phyloP scores from a whole-genome alignment of 441 rosid genomes.

The Gossypium gossypioides region DNA sequence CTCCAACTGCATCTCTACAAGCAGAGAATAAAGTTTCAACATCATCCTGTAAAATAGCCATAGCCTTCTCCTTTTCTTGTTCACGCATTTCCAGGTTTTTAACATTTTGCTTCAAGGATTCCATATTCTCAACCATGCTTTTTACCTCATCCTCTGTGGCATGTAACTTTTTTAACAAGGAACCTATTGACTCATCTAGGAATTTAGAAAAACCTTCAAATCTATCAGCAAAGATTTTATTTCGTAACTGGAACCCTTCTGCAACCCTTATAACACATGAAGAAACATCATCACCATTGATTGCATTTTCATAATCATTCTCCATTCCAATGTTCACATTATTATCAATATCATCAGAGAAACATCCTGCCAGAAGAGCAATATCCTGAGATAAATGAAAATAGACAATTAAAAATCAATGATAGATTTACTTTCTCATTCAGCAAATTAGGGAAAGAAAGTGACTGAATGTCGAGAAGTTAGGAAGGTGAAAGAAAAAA shows the following conservation, averaged over 20 bases:
- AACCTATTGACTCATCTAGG: conserved; percentile 37
- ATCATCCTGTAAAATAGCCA: conserved; percentile 39
- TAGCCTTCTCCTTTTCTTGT: conserved; percentile 44
- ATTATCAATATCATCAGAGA: conserved; percentile 32
- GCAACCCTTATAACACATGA: conserved; percentile 38
- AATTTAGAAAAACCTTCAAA: conserved; percentile 41
- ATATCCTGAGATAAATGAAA: conserved; percentile 39
- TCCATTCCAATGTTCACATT: conserved; percentile 27
- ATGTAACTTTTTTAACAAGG: conserved; percentile 37
- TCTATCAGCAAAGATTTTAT: conserved; percentile 36
- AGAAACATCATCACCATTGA: conserved; percentile 34
- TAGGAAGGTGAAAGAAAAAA: background rate
- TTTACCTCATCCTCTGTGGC: conserved; percentile 36
- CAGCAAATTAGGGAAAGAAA: conserved; percentile 1
- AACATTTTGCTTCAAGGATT: conserved; percentile 47
- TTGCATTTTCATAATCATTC: conserved; percentile 26
- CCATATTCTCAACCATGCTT: conserved; percentile 30
- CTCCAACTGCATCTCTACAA: conserved; percentile 46
- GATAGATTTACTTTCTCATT: background rate
- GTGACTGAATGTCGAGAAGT: background rate
- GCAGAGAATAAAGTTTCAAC: conserved; percentile 43
- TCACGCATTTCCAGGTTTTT: conserved; percentile 35
- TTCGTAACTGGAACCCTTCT: conserved; percentile 42
- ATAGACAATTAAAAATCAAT: background rate
- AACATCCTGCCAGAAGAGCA: conserved; percentile 23